These are phyloP conservation scores for Solanum paucissectum DNA, from an alignment of 257 asterid species.

Conservation along the genomic window DNA sequence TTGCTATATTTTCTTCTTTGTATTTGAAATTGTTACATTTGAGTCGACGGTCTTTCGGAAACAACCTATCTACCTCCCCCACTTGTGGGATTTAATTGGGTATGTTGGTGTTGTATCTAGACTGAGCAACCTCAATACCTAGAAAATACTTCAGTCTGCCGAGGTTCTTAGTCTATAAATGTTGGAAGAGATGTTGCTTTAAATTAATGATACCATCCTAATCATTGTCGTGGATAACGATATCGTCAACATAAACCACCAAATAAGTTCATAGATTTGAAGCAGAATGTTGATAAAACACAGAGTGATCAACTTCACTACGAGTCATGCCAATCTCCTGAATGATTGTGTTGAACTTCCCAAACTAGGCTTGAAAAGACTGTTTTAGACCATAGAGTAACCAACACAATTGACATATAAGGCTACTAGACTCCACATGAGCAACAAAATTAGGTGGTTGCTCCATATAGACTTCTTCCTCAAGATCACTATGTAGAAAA, in stretches of 20 bases:
- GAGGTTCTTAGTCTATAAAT: neutral
- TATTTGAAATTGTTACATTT: no score
- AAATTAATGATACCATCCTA: neutral
- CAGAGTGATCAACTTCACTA: neutral
- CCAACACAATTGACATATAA: neutral
- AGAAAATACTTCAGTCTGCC: neutral
- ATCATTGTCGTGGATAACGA: neutral
- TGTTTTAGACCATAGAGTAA: neutral
- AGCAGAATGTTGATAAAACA: neutral
- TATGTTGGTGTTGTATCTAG: neutral
- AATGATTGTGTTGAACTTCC: neutral
- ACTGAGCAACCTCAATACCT: neutral
- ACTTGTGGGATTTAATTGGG: no score
- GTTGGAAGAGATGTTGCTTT: neutral
- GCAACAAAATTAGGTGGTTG: neutral
- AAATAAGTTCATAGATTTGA: neutral
- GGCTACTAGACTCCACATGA: neutral
- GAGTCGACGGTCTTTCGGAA: no score
- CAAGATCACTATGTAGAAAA: neutral
- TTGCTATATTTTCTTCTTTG: no score
- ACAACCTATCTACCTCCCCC: no score
- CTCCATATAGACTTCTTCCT: neutral
- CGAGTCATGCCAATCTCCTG: neutral
- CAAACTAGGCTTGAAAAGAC: neutral
- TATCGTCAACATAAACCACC: neutral